These are phyloP conservation scores for Conticribra guillardii DNA, from an alignment of 108 stramenopile genomes.

Conservation along the genomic window DNA sequence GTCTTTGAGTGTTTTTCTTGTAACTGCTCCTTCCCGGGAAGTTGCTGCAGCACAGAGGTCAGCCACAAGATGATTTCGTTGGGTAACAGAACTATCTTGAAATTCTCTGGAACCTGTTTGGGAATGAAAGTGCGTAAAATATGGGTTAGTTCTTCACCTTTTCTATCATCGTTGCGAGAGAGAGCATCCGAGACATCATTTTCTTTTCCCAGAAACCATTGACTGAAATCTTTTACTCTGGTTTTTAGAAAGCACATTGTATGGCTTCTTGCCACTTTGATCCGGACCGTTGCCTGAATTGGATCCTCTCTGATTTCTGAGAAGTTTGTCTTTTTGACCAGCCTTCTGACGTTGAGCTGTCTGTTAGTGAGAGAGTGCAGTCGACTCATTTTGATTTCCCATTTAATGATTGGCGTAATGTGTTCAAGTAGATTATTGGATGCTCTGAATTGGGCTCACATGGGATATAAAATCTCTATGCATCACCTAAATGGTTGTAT, in stretches of 20 bases:
- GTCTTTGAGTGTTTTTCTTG: conserved; percentile 4
- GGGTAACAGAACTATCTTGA: conserved; percentile 12
- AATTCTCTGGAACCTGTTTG: conserved; percentile 2
- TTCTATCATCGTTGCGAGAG: conserved; percentile 13
- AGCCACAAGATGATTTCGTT: conserved; percentile 22
- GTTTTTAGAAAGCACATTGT: not conserved
- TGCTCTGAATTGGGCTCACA: not conserved
- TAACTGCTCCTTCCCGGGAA: conserved; percentile 17
- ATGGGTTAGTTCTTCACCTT: conserved; percentile 13
- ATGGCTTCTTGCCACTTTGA: not conserved
- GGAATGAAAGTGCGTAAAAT: conserved; percentile 7
- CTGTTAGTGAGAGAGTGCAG: not conserved
- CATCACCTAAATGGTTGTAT: conserved; percentile 5
- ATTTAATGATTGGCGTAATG: conserved; percentile 14
- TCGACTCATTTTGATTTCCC: conserved; percentile 17
- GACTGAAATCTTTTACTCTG: not conserved
- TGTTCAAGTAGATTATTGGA: conserved; percentile 24
- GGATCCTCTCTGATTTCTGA: not conserved
- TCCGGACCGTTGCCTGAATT: not conserved
- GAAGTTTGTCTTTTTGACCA: conserved; percentile 11
- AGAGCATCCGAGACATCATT: conserved; percentile 21
- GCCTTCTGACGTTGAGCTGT: conserved; percentile 9
- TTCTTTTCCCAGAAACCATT: conserved; percentile 16
- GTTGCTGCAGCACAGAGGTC: conserved; percentile 23
- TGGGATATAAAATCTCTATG: conserved; percentile 17